These are phyloP conservation scores for Croton laevigatus DNA, from an alignment of 441 rosid species.

Conservation along the genomic window DNA sequence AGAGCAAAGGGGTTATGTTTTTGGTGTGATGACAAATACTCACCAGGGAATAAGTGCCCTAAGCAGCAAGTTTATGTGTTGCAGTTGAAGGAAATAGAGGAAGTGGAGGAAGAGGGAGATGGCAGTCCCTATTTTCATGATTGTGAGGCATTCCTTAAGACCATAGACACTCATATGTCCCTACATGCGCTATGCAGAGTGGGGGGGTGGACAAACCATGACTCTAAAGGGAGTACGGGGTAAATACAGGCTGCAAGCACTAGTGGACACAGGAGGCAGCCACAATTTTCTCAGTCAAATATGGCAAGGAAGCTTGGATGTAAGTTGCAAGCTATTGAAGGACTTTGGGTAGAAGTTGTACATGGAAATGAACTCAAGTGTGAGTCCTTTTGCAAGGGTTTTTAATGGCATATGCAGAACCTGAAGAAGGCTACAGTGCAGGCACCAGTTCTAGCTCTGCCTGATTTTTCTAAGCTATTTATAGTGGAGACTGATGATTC, in stretches of 20 bases:
- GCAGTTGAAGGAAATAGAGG: neutral
- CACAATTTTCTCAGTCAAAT: neutral
- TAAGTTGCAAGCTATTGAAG: no score
- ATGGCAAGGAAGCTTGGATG: neutral
- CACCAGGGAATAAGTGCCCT: no score
- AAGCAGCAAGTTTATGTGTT: neutral
- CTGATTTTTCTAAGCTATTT: neutral
- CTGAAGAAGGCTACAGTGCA: neutral
- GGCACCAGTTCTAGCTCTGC: neutral
- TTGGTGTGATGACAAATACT: neutral
- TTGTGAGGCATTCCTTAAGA: neutral
- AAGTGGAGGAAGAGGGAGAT: neutral
- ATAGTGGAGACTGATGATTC: neutral
- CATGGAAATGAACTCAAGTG: no score
- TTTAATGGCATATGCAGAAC: neutral
- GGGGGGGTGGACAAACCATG: neutral
- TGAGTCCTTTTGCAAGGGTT: no score
- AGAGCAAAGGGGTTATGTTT: neutral
- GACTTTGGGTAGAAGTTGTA: neutral
- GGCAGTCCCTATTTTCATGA: neutral
- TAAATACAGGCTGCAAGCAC: neutral
- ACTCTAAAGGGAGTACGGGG: neutral
- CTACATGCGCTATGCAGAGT: neutral
- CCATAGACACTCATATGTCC: no score
- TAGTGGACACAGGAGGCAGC: neutral